Evolutionary conservation across 768 basidiomycete genomes (phyloP), one percentile per base, ranked within the genome.

Genomic region (Auricularia sp.): DNA sequence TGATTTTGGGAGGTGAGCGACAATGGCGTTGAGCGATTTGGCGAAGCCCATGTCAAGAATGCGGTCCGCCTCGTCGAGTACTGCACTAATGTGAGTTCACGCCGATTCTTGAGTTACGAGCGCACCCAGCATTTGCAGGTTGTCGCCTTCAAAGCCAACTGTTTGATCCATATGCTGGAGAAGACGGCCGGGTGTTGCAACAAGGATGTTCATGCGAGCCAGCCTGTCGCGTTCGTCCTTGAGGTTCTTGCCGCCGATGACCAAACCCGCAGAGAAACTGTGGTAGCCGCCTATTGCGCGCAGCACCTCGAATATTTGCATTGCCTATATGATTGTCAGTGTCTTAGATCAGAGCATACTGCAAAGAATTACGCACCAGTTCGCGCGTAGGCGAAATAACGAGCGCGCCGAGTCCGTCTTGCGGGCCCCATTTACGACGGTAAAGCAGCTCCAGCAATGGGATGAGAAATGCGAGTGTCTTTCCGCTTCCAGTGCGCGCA

Each of bases 151-250:
- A 68, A 99, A 97, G 1, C 95, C 95, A 63, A 94, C 83, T 3
- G 97, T 98, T 75, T 98, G 94, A 73, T 98, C 97, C 89, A 99
- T 90, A 74, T 99, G 97, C 70, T 99, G 97, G 56, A 99, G 78
- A 54, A 99, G 79, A 56, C 96, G 83, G 33, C 96, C 96, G 3
- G 96, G 96, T 3, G 96, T 98, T 2, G 96, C 96, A 16, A 99
- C 92, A n/a, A 99, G 83, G 65, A 99, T 97, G 70, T 99, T 99
- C 94, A 98, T 98, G 51, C 92, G 82, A 10, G 88, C 82, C 54
- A 99, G 75, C 6, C 96, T 82, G 24, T 95, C 94, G 44, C 85
- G 80, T 74, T 99, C 96, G 67, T 96, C 94, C 72, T 94, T 94
- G 61, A 98, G 74, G 70, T 87, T 93, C 80, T 98, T 99, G 56